phyloP scores from a whole-genome alignment of 495 filamentous ascomycete genomes.

The Sporormia fimetaria region DNA sequence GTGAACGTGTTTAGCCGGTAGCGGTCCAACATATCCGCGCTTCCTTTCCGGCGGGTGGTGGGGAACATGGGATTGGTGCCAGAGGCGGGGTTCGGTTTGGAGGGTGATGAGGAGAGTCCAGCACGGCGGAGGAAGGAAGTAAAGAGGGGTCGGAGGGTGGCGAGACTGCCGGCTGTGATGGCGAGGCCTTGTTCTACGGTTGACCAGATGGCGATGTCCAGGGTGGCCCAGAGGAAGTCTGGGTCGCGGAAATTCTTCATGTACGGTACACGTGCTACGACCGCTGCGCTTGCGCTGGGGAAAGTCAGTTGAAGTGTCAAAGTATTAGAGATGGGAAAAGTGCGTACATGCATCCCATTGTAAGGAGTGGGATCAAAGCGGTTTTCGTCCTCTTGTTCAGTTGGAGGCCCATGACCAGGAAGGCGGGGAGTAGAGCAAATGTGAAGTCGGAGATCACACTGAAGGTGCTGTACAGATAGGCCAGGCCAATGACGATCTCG shows the following conservation, averaged over 20 bases:
- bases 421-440: slow-evolving; percentile 12
- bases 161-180: slow-evolving; percentile 16
- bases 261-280: slow-evolving; percentile 11
- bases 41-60: slow-evolving; percentile 3
- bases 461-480: slow-evolving; percentile 13
- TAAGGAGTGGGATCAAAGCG: slow-evolving; percentile 7
- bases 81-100: too few species aligned
- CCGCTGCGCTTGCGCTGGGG: slow-evolving; percentile 11
- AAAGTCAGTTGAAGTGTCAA: background rate
- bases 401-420: slow-evolving; percentile 7
- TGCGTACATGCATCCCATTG: slow-evolving; percentile 19
- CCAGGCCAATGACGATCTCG: slow-evolving; percentile 10
- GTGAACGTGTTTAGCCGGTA: slow-evolving; percentile 2
- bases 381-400: slow-evolving; percentile 9
- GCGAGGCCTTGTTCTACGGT: slow-evolving; percentile 21
- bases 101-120: background rate
- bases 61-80: background rate
- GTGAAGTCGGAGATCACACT: slow-evolving; percentile 18
- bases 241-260: slow-evolving; percentile 1
- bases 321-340: too few species aligned
- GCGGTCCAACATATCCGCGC: background rate
- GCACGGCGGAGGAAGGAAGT: background rate
- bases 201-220: slow-evolving; percentile 21
- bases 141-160: slow-evolving; percentile 17
- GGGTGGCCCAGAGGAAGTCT: slow-evolving; percentile 16